Base-by-base conservation (phyloP, 73 alveolate genomes). In the Paramecium caudatum region DNA sequence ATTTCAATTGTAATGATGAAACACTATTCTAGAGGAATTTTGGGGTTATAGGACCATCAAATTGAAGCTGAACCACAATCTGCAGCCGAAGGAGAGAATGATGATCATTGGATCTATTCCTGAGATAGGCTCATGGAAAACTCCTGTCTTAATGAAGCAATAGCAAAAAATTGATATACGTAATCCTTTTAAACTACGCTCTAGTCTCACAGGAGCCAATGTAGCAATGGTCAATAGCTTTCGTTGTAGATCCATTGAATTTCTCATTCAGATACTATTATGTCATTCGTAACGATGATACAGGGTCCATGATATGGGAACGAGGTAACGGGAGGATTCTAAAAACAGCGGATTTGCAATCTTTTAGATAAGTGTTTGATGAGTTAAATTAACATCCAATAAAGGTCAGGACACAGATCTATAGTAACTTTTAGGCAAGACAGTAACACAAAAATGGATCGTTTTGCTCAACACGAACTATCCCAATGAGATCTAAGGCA, bases 211-310 rank as follows among this genome's bases (percentile, higher is more conserved):
- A 74, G 16, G 88, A 45, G 68, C 62, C 69, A 36, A 12, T 74
- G 13, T 15, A 74, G 43, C 12, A 74, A 19, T 74, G 88, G 88
- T 74, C 88, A n/a, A 41, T 41, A 9, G 16, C 68, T 21, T 41
- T 74, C 23, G 21, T 41, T 15, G 88, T 74, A 27, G 32, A 74
- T 45, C 88, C 88, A 4, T n/a, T 21, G 0, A 74, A 37, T 6
- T 74, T 74, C 32, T 74, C 17, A 39, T 74, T 74, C 65, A 33
- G 88, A 74, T 74, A 74, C 15, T 74, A 74, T 74, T 74, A 74
- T 17, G 88, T 74, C 43, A 74, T 74, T 4, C 43, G 68, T 12
- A 74, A 74, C n/a, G 88, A 74, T 37, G 68, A 74, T 1, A 7
- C 62, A 1, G 68, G 68, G 0, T 21, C 49, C 10, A 74, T 74